Conservation (phyloP, 192 early-diverging fungal genomes). For the Coemansia biformis region DNA sequence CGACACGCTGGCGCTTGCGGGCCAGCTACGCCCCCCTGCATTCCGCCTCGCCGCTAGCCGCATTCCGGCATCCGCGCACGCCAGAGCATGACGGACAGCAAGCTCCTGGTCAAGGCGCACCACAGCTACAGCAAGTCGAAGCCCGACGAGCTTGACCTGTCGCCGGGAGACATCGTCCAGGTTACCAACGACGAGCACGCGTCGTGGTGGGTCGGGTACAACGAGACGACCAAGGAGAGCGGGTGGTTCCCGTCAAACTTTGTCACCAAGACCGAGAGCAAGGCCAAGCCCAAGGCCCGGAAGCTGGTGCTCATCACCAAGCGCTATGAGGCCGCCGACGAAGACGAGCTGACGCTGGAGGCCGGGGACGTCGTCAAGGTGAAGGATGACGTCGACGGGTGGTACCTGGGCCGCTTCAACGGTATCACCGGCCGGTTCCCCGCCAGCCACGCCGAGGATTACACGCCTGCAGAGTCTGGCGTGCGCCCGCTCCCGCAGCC, state of each 20-base stretch:
- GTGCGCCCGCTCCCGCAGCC: constrained; percentile 37
- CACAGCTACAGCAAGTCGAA: constrained; percentile 37
- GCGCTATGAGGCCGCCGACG: constrained; percentile 55
- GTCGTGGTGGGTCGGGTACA: constrained; percentile 41
- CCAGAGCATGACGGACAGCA: constrained; percentile 22
- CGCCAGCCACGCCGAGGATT: constrained; percentile 48
- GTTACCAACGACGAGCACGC: constrained; percentile 36
- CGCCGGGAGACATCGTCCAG: constrained; percentile 27
- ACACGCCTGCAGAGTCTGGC: constrained; percentile 4
- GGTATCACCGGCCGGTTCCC: constrained; percentile 65
- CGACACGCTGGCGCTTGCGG: no score
- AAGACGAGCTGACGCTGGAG: constrained; percentile 60
- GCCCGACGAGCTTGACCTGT: constrained; percentile 42
- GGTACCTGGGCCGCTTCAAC: constrained; percentile 62
- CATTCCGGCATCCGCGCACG: no score
- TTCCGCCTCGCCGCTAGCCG: no score
- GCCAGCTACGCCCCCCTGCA: no score
- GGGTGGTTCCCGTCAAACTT: constrained; percentile 51
- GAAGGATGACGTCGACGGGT: constrained; percentile 57
- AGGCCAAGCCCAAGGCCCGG: constrained; percentile 24
- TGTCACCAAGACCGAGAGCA: constrained; percentile 21
- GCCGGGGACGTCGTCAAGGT: constrained; percentile 57
- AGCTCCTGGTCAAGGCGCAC: constrained; percentile 32
- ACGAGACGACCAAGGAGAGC: constrained; percentile 23
- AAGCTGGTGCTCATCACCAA: constrained; percentile 24